Base-by-base conservation (phyloP, 768 basidiomycete species). In the Pluteus cervinus region DNA sequence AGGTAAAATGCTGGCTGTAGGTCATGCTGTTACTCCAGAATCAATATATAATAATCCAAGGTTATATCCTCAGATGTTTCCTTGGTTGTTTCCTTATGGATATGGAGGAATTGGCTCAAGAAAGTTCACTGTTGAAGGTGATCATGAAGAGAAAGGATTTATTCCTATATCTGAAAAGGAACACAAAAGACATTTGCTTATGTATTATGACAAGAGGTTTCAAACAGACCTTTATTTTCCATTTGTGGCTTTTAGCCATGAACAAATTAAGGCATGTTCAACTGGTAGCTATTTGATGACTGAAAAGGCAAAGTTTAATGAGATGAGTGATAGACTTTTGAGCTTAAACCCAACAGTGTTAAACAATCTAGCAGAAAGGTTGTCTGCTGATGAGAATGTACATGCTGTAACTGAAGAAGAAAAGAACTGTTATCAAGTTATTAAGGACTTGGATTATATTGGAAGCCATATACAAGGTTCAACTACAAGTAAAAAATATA, bases 31-130 rank as follows among this genome's bases (percentile, higher is more conserved):
- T 4, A 28, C 43, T 3, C 48, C 55, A n/a, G 46, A 61, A 28
- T 54, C 54, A 6, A 54, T 62, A 12, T 66, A 53, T 23, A 37
- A 60, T 7, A 66, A 71, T 44, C 54, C 59, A 4, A 35, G 43
- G 3, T 33, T 64, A 14, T 69, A 63, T 44, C 61, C 66, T 2
- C 46, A 56, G 5, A 63, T 68, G 56, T 68, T 66, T 49, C 66
- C 65, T 0, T 68, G 63, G 62, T 44, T 69, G 0, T 69, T 61
- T 46, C 66, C 63, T 0, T 69, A 66, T 47, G 62, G 66, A 0
- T 22, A 50, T 14, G 57, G 57, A 3, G 48, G 52, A 0, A 37
- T 54, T n/a, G 52, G 48, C 8, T n/a, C n/a, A n/a, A n/a, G n/a
- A n/a, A n/a, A n/a, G n/a, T n/a, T n/a, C n/a, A n/a, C n/a, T n/a